Conservation (phyloP, 2,329 filamentous ascomycete genomes). For the Cercospora sp. region DNA sequence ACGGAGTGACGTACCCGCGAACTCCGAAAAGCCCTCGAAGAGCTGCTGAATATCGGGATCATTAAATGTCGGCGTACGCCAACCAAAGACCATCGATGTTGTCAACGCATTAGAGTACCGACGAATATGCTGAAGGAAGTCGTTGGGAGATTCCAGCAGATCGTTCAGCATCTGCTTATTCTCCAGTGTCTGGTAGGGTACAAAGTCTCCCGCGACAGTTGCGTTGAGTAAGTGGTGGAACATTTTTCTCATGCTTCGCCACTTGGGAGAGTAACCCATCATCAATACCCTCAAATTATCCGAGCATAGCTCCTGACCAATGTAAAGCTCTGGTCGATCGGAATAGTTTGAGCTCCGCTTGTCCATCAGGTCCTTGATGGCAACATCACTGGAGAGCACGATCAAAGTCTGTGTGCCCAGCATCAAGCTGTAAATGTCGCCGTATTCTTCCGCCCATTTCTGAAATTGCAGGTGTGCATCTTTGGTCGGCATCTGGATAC, state of each 20-base stretch:
- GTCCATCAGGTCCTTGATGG: conserved; percentile 49
- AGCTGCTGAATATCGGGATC: conserved; percentile 49
- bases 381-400: conserved; percentile 49
- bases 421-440: conserved; percentile 54
- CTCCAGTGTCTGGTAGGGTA: conserved; percentile 59
- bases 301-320: conserved; percentile 23
- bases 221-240: conserved; percentile 53
- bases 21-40: conserved; percentile 47
- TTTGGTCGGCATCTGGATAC: conserved; percentile 43
- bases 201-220: conserved; percentile 48
- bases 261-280: conserved; percentile 31
- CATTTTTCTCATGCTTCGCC: conserved; percentile 43
- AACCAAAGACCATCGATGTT: conserved; percentile 53
- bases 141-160: conserved; percentile 48
- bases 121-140: conserved; percentile 49
- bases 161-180: conserved; percentile 56
- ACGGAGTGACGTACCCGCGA: conserved; percentile 33
- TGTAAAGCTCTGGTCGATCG: conserved; percentile 28
- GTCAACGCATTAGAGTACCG: conserved; percentile 54
- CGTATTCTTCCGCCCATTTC: conserved; percentile 56
- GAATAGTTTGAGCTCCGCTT: conserved; percentile 30
- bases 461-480: conserved; percentile 51
- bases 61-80: conserved; percentile 44
- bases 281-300: conserved; percentile 27
- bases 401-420: conserved; percentile 52